Evolutionary conservation across 441 rosid genomes (phyloP).

Genomic region (Eruca vesicaria): DNA sequence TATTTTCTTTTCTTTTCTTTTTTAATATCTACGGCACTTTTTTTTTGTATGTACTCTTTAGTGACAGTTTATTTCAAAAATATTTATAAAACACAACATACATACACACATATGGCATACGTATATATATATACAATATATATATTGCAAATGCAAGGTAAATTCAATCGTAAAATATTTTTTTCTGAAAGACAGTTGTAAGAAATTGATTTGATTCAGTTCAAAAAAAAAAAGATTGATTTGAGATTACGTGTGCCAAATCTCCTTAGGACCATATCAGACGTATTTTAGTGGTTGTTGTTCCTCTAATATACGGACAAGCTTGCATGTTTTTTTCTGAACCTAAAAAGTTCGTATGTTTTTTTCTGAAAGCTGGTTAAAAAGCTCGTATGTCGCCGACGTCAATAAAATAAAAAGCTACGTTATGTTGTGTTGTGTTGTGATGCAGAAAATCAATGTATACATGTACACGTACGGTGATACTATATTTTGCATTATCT

Average conservation of each 20-base stretch:
- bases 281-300: neutral
- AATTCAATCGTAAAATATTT: neutral
- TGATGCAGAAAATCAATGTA: conserved; percentile 7
- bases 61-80: neutral
- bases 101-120: neutral
- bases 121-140: neutral
- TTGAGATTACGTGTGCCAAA: neutral
- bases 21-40: neutral
- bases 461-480: no score
- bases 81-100: neutral
- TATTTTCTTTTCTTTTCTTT: conserved; percentile 1
- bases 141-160: neutral
- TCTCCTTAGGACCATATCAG: conserved; percentile 4
- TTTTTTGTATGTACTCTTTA: neutral
- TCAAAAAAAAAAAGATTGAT: no score
- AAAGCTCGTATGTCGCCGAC: conserved; percentile 13
- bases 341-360: no score
- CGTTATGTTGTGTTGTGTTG: neutral
- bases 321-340: neutral
- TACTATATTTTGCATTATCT: no score
- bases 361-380: no score
- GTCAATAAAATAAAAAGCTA: neutral
- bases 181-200: no score
- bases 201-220: no score
- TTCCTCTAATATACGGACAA: neutral